Evolutionary conservation across 371 early-diverging fungal genomes (phyloP).

Genomic region (Zychaea mexicana): DNA sequence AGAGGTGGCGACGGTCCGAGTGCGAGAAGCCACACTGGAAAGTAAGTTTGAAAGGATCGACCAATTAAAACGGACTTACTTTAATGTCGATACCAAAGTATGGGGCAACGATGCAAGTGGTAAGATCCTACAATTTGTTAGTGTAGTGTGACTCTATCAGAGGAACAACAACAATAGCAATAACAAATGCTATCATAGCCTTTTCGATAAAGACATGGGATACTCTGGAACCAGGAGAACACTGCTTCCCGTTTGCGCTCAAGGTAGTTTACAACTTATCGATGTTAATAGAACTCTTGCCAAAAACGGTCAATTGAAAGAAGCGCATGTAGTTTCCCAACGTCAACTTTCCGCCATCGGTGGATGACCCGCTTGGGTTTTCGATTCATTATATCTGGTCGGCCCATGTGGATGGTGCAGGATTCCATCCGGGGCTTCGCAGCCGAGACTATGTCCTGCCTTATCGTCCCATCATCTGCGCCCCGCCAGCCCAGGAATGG

Average conservation of each 20-base stretch:
- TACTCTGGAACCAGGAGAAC: slow-evolving; percentile 35
- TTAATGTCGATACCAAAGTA: slow-evolving; percentile 26
- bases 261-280: slow-evolving; percentile 33
- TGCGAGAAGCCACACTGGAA: slow-evolving; percentile 19
- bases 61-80: slow-evolving; percentile 41
- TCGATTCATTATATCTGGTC: slow-evolving; percentile 46
- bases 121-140: slow-evolving; percentile 6
- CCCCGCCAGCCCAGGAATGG: slow-evolving; percentile 27
- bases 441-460: slow-evolving; percentile 24
- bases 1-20: slow-evolving; percentile 35
- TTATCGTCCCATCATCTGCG: slow-evolving; percentile 31
- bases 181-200: background rate
- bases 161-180: background rate
- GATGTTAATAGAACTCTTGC: too few relatives aligned
- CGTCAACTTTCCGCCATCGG: slow-evolving; percentile 38
- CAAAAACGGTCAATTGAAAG: background rate
- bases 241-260: slow-evolving; percentile 44
- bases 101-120: slow-evolving; percentile 45
- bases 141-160: background rate
- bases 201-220: slow-evolving; percentile 26
- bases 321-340: slow-evolving; percentile 29
- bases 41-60: slow-evolving; percentile 20
- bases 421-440: slow-evolving; percentile 20
- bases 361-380: slow-evolving; percentile 32
- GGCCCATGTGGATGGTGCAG: slow-evolving; percentile 51